Evolutionary conservation across 2,329 filamentous ascomycete genomes (phyloP), one percentile per base, ranked within the genome.

Genomic region (Penicillium fuscoglaucum): DNA sequence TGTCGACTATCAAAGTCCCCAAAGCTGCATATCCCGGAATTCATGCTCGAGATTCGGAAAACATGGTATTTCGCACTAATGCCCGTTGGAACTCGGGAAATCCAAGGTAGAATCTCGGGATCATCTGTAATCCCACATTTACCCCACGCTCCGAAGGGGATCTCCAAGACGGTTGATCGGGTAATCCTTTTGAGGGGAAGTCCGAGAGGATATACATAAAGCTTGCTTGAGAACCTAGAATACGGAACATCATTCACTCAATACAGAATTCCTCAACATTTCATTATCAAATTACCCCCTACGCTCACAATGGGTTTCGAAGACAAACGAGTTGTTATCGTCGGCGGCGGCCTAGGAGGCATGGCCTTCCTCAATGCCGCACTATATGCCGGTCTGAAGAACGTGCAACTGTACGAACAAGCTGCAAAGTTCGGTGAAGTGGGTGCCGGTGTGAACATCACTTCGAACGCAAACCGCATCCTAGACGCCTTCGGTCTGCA

Each of bases 361-460:
- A 68, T 78, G 62, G 66, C 72, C 6, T 71, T 74, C 51, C 63
- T 76, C 48, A 75, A 73, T 45, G 72, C 72, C 40, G 73, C 73
- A 19, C 66, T 76, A 2, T 68, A 76, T 37, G 61, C 66, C 54
- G 69, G 69, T 5, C 62, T 71, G 26, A 68, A 68, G 41, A 67
- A 73, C 7, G 62, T 74, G 15, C 68, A 69, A 24, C 64, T 75
- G 29, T 76, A 76, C 61, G 74, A 77, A 48, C 72, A 74, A 61
- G 73, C 74, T 4, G 53, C 63, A 1, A 68, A 74, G 21, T 77
- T 76, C 53, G 66, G 65, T 13, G 74, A 76, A 57, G 73, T 76
- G 31, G 74, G 74, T 7, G 73, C 74, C 2, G 73, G 73, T 1
- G 72, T 76, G 44, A 74, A 72, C 31, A 75, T 76, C 56, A 72